These are phyloP conservation scores for Chalciporus chontae DNA, from an alignment of 768 basidiomycete genomes.

Conservation along the genomic window DNA sequence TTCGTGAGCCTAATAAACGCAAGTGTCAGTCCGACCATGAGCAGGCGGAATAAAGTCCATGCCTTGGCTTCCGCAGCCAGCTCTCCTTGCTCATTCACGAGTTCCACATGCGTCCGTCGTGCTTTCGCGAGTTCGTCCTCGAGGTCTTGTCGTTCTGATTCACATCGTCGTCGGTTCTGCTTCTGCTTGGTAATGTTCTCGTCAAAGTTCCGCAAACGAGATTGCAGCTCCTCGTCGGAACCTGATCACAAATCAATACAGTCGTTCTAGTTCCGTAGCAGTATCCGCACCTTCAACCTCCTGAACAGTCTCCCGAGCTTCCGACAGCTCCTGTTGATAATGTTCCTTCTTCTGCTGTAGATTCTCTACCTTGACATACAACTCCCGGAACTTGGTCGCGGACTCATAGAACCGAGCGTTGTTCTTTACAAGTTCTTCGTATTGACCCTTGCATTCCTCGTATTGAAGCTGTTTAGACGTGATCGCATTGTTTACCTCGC, in stretches of 20 bases:
- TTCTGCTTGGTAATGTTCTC: conserved; percentile 51
- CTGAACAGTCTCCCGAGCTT: conserved; percentile 59
- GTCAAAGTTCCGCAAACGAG: conserved; percentile 56
- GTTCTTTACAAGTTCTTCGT: conserved; percentile 61
- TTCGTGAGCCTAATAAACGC: conserved; percentile 59
- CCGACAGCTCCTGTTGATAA: conserved; percentile 57
- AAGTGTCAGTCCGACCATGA: not conserved
- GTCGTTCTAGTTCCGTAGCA: not conserved
- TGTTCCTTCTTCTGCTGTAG: conserved; percentile 60
- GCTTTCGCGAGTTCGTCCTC: conserved; percentile 55
- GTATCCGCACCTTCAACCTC: conserved; percentile 54
- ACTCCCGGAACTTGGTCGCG: conserved; percentile 81
- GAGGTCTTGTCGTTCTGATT: conserved; percentile 53
- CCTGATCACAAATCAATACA: conserved; percentile 38
- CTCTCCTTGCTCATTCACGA: conserved; percentile 61
- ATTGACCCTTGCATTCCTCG: conserved; percentile 64
- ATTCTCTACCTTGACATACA: conserved; percentile 67
- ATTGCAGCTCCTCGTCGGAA: conserved; percentile 66
- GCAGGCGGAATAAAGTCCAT: not conserved
- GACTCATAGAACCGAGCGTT: conserved; percentile 80
- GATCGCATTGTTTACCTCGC: conserved; percentile 58
- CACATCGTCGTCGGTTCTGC: conserved; percentile 44
- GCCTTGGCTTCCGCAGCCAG: conserved; percentile 75
- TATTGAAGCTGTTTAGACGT: conserved; percentile 69
- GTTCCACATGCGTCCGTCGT: conserved; percentile 51